Evolutionary conservation across 495 filamentous ascomycete species (phyloP), one percentile per base, ranked within the genome.

Genomic region (Aspergillus sclerotioniger): DNA sequence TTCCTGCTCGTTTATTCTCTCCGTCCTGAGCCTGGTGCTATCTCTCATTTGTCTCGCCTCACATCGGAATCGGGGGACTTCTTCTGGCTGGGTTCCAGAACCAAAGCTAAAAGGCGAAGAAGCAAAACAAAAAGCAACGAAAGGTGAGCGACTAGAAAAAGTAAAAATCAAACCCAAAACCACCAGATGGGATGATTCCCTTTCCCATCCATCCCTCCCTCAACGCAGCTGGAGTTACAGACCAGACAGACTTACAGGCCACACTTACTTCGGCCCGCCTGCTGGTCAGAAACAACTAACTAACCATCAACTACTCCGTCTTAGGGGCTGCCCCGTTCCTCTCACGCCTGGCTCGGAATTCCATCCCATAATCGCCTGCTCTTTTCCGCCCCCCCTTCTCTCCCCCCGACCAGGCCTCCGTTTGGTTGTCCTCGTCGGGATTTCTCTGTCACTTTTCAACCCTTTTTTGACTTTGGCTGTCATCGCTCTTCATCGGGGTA

Each of bases 401-500:
- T 49, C 31, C 53, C 54, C 31, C 53, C 53, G 25, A 47, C 17
- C 31, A 50, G 28, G 15, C 47, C 25, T 50, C 47, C 47, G 47
- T 31, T 50, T 13, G 25, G 47, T 50, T 8, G 47, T 50, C 28
- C 47, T 50, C 31, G 47, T 32, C 47, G 47, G 47, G 47, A 25
- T 25, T 13, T 50, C 8, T 10, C 46, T 17, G 12, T 10, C n/a
- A 28, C 19, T 47, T 10, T n/a, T 52, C 51, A 47, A n/a, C 13
- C 13, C 25, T 32, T 31, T 20, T 50, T 21, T 25, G 37, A 25
- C 53, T 31, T 50, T 48, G 50, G 28, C 25, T 46, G 44, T 49
- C 49, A 53, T 62, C 56, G 54, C 57, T 39, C 51, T 56, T 54
- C 51, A 52, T 56, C 47, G 52, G 52, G 48, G 60, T 59, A 62